phyloP scores from a whole-genome alignment of 805 yeast genomes.

The Candida chilensis region DNA sequence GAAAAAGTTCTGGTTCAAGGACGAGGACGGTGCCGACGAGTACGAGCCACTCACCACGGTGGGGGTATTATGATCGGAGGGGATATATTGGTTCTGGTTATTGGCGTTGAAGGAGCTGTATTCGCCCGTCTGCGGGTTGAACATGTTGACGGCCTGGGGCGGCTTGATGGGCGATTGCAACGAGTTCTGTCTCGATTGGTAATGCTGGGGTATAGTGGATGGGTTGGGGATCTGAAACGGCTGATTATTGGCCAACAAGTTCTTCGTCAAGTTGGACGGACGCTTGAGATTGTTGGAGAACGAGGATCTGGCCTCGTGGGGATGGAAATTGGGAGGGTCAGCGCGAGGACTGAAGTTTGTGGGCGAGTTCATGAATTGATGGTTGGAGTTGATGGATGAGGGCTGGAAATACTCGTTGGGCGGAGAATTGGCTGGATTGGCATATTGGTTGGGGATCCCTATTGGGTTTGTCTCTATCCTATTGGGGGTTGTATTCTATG shows the following conservation, averaged over 20 bases:
- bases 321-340: background rate
- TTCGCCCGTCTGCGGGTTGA: too few species aligned
- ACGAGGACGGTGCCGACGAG: conserved; percentile 11
- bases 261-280: conserved; percentile 10
- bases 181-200: too few species aligned
- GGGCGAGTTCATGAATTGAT: background rate
- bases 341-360: conserved; percentile 1
- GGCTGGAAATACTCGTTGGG: background rate
- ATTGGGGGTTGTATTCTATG: background rate
- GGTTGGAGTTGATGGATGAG: background rate
- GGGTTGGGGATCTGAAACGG: conserved; percentile 2
- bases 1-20: conserved; percentile 3
- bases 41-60: conserved; percentile 37
- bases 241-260: conserved; percentile 7
- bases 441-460: background rate
- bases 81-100: conserved; percentile 9
- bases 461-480: background rate
- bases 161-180: background rate
- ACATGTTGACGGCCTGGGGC: too few species aligned
- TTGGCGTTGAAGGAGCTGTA: conserved; percentile 2
- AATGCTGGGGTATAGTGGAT: background rate
- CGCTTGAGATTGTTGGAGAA: too few species aligned
- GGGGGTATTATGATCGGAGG: conserved; percentile 36
- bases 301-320: too few species aligned
- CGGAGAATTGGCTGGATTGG: background rate